Conservation (phyloP, 768 basidiomycete genomes). For the Pluteus cervinus region DNA sequence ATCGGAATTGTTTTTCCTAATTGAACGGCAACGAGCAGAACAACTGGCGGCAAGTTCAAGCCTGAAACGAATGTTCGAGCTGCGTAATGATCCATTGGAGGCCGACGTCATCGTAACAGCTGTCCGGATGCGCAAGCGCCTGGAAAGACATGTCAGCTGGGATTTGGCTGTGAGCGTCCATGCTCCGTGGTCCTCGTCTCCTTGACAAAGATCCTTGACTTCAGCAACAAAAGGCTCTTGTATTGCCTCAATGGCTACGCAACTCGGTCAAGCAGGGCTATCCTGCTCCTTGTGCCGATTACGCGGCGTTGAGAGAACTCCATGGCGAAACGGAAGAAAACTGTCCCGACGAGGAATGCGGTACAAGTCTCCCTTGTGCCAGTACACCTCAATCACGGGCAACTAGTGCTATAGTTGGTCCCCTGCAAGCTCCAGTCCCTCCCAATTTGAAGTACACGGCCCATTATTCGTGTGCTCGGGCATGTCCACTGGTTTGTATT, state of each 20-base stretch:
- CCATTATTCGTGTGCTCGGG: conserved; percentile 54
- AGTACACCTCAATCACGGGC: conserved; percentile 1
- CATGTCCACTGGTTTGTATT: conserved; percentile 59
- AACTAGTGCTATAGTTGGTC: conserved; percentile 11
- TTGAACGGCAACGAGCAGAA: conserved; percentile 19
- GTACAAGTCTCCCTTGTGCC: too few species aligned
- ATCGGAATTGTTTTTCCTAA: conserved; percentile 27
- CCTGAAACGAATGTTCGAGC: conserved; percentile 16
- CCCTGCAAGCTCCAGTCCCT: too few species aligned
- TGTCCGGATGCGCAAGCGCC: conserved; percentile 57
- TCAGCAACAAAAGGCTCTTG: conserved; percentile 63
- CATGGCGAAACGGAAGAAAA: conserved; percentile 37
- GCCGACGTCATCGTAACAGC: conserved; percentile 66
- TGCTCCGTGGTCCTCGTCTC: conserved; percentile 1
- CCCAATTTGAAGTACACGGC: conserved; percentile 28
- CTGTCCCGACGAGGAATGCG: conserved; percentile 37
- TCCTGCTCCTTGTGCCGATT: conserved; percentile 45
- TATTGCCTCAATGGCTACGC: conserved; percentile 66
- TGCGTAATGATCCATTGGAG: conserved; percentile 33
- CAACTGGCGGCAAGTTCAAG: conserved; percentile 8
- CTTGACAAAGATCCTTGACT: conserved; percentile 2
- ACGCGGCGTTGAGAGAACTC: conserved; percentile 50
- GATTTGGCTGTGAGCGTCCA: conserved; percentile 47
- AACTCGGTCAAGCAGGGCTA: conserved; percentile 43
- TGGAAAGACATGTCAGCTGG: conserved; percentile 69